Conservation (phyloP, 306 rosid genomes). For the Citrullus colocynthis region DNA sequence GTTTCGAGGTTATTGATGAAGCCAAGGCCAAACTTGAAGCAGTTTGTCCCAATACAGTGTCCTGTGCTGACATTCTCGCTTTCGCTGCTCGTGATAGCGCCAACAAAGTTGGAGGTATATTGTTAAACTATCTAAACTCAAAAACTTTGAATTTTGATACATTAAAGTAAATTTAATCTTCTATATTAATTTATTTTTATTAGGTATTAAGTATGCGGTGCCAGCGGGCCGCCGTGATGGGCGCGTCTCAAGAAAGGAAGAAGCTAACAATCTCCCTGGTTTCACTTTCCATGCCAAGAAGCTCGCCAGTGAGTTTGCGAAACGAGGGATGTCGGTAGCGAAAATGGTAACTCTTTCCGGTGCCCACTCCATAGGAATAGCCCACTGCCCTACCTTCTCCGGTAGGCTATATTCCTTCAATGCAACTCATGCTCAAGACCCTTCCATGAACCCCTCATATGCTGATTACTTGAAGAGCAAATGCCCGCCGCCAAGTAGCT, state of each 20-base stretch:
- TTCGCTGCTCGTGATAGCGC: conserved; percentile 30
- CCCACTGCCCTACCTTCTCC: conserved; percentile 22
- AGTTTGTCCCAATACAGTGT: conserved; percentile 22
- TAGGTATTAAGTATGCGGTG: conserved; percentile 12
- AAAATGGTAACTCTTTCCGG: conserved; percentile 32
- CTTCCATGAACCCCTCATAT: conserved; percentile 15
- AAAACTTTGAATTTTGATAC: neutral
- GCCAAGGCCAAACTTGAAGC: conserved; percentile 24
- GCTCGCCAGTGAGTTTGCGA: neutral
- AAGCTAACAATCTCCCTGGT: neutral
- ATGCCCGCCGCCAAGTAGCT: conserved; percentile 3
- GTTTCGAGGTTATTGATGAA: conserved; percentile 23
- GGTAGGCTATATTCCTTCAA: conserved; percentile 13
- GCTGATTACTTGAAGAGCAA: conserved; percentile 9
- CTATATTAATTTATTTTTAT: neutral
- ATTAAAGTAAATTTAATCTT: neutral
- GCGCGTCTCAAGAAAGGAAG: conserved; percentile 4
- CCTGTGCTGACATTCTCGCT: conserved; percentile 26
- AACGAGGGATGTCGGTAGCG: conserved; percentile 12
- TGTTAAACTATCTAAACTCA: neutral
- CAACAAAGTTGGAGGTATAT: conserved; percentile 6
- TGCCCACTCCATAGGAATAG: conserved; percentile 28
- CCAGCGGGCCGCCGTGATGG: conserved; percentile 27
- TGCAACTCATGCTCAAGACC: conserved; percentile 18
- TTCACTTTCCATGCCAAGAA: conserved; percentile 4